These are phyloP conservation scores for Fraxinus angustifolia DNA, from an alignment of 305 asterid genomes.

Conservation along the genomic window DNA sequence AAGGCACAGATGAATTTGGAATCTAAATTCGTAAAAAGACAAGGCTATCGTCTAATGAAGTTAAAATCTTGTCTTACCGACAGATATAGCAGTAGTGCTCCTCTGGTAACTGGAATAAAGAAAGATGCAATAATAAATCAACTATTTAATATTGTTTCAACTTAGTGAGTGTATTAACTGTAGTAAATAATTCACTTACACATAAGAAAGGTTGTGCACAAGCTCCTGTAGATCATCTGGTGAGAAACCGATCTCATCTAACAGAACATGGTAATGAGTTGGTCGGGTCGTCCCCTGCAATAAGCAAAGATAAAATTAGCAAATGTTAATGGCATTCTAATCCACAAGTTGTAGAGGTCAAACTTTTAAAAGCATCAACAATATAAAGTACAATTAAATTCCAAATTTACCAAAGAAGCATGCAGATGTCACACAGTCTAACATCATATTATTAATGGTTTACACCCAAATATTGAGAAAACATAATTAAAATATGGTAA, in stretches of 20 bases:
- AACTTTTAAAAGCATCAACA: neutral
- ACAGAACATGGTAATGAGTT: slow-evolving; percentile 72
- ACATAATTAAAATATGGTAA: neutral
- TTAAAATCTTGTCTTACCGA: slow-evolving; percentile 45
- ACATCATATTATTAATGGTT: neutral
- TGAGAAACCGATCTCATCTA: slow-evolving; percentile 70
- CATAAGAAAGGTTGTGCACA: slow-evolving; percentile 77
- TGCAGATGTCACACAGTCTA: neutral
- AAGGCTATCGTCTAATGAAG: neutral
- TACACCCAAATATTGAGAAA: neutral
- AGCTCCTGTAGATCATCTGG: slow-evolving; percentile 84
- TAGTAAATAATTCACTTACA: slow-evolving; percentile 43
- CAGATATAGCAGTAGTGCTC: slow-evolving; percentile 90
- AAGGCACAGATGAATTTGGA: neutral
- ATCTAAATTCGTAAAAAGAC: neutral
- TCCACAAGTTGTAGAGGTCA: neutral
- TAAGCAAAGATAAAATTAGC: neutral
- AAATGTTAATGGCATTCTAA: neutral
- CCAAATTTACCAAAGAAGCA: neutral
- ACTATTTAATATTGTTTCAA: neutral
- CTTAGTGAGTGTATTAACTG: neutral
- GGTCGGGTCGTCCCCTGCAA: slow-evolving; percentile 85
- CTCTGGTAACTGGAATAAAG: slow-evolving; percentile 69
- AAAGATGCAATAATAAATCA: neutral
- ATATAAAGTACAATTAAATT: neutral